Evolutionary conservation across 2,329 filamentous ascomycete genomes (phyloP), one percentile per base, ranked within the genome.

Genomic region (Apiospora rasikravindrae): DNA sequence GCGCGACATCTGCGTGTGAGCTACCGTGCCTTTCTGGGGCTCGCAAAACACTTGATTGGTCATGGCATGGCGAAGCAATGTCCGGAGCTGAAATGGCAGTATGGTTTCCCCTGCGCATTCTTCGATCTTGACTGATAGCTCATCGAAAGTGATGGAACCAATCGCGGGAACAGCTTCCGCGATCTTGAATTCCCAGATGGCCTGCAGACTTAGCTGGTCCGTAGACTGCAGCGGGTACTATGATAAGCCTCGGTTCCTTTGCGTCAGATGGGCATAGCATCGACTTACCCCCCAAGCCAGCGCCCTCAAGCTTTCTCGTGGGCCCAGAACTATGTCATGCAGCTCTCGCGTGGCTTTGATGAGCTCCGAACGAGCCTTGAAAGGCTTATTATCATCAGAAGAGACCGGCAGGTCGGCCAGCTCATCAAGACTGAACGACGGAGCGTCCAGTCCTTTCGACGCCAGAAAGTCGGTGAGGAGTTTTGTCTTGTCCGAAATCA

Each of bases 241-340:
- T 45, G 26, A 16, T 45, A 16, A 69, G 24, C 29, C 10, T 47
- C 37, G 29, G 67, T 37, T 69, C 14, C 14, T 45, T 37, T 47
- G 66, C 40, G 67, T 26, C 45, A 22, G 22, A 47, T 22, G 42
- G 45, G 40, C 24, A 68, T 22, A 44, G 16, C n/a, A 68, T 44
- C 22, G 44, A 68, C 66, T 68, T 47, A 68, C 66, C 40, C 44
- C 66, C 66, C 66, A 68, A 19, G 66, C 40, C 44, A 68, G 44
- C 44, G 37, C 44, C 37, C 37, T 68, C 44, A 68, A 33, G 40
- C 37, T 33, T 19, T 68, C 66, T 4, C 37, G 40, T 40, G 66
- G 66, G 24, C 66, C 66, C 26, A 68, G 24, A 10, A n/a, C 24
- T 49, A 69, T 45, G 40, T 47, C 40, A 69, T 69, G 67, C 24